phyloP scores from a whole-genome alignment of 768 basidiomycete genomes.

The Mrakia hoshinonis region DNA sequence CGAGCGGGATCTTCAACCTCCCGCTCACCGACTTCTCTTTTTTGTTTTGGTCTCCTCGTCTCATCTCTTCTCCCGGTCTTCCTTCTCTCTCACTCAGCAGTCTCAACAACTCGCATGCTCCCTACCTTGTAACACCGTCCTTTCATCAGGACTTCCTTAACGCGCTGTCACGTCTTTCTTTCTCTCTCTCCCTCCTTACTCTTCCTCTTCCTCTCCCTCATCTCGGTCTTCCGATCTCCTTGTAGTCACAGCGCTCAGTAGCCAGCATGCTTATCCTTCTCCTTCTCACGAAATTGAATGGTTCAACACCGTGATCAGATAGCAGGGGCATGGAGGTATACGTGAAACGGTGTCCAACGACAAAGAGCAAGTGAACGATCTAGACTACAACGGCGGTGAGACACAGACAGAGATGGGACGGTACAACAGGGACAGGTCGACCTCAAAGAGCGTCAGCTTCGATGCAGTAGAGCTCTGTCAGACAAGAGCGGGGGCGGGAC shows the following conservation, averaged over 20 bases:
- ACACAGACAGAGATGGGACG: too few species aligned
- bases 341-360: too few species aligned
- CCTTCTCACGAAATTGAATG: not conserved
- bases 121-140: not conserved
- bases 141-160: not conserved
- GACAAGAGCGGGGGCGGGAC: too few species aligned
- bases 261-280: slow-evolving; percentile 47
- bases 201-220: not conserved
- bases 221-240: not conserved
- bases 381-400: too few species aligned
- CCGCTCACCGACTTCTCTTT: not conserved
- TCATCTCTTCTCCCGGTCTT: not conserved
- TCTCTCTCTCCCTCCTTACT: not conserved
- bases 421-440: too few species aligned
- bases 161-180: not conserved
- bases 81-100: not conserved
- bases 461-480: too few species aligned
- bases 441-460: too few species aligned
- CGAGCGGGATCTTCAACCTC: not conserved
- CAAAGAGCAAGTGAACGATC: too few species aligned
- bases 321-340: not conserved
- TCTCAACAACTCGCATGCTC: slow-evolving; percentile 16
- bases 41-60: not conserved
- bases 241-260: slow-evolving; percentile 64
- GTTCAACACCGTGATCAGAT: not conserved